Conservation (phyloP, 2,329 filamentous ascomycete species). For the Xylaria sp. region DNA sequence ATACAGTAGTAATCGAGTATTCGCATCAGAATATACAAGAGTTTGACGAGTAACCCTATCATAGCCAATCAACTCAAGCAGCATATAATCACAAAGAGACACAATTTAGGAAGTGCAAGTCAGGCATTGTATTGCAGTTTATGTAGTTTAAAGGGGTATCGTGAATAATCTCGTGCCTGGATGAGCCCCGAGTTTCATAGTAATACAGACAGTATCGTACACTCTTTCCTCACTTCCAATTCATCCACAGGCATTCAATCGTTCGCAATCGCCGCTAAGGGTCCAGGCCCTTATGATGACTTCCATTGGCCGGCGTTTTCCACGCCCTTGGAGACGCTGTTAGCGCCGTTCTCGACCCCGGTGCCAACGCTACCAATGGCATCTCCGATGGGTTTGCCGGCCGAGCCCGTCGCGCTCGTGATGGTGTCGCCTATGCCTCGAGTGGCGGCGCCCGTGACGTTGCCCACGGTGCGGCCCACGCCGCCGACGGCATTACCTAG, state of each 20-base stretch:
- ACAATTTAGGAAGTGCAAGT: neutral
- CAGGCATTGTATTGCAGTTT: too few species aligned
- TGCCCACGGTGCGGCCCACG: slow-evolving; percentile 41
- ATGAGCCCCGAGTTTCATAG: neutral
- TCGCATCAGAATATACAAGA: too few species aligned
- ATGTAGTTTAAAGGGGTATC: slow-evolving; percentile 2
- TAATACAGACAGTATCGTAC: neutral
- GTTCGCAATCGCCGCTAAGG: too few species aligned
- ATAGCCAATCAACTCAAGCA: neutral
- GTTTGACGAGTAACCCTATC: too few species aligned
- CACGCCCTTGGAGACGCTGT: slow-evolving; percentile 50
- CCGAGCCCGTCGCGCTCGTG: slow-evolving; percentile 50
- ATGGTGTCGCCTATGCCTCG: slow-evolving; percentile 54
- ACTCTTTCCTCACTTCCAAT: neutral
- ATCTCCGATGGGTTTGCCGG: slow-evolving; percentile 55
- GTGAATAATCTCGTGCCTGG: neutral
- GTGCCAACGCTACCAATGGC: slow-evolving; percentile 50
- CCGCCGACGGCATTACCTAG: slow-evolving; percentile 41
- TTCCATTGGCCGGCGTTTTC: slow-evolving; percentile 47
- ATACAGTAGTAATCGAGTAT: too few species aligned
- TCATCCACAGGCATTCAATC: too few species aligned
- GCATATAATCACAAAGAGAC: neutral
- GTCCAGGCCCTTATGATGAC: slow-evolving; percentile 11
- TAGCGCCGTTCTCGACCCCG: slow-evolving; percentile 51
- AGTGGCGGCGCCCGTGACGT: slow-evolving; percentile 47